Conservation (phyloP, 2,329 filamentous ascomycete species). For the Stagonosporopsis cucurbitacearum region DNA sequence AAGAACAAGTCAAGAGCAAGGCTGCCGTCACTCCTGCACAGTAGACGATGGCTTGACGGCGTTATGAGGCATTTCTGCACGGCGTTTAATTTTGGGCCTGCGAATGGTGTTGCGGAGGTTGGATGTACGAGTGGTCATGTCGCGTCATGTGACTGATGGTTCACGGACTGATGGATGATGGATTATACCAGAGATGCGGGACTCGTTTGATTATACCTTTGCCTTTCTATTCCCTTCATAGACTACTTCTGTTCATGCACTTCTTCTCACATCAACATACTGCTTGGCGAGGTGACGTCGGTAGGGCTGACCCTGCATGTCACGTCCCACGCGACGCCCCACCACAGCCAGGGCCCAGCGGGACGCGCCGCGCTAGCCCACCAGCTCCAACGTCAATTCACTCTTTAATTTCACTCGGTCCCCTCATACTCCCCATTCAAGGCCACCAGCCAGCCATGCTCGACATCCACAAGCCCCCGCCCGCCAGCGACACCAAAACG, state of each 20-base stretch:
- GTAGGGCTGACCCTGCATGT: constrained; percentile 4
- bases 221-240: constrained; percentile 4
- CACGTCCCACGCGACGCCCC: background rate
- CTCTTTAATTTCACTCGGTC: too few relatives aligned
- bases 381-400: background rate
- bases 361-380: constrained; percentile 11
- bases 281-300: background rate
- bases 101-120: too few relatives aligned
- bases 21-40: too few relatives aligned
- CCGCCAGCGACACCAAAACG: constrained; percentile 65
- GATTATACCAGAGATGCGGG: constrained; percentile 2
- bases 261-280: too few relatives aligned
- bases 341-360: too few relatives aligned
- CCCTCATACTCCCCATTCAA: too few relatives aligned
- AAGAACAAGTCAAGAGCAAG: background rate
- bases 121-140: too few relatives aligned
- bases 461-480: constrained; percentile 41
- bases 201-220: background rate
- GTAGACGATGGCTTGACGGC: background rate
- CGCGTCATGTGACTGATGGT: too few relatives aligned
- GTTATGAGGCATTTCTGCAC: background rate
- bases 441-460: constrained; percentile 24
- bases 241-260: background rate
- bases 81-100: too few relatives aligned
- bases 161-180: background rate